Base-by-base conservation (phyloP, 2,329 filamentous ascomycete genomes). In the Colletotrichum shisoi region DNA sequence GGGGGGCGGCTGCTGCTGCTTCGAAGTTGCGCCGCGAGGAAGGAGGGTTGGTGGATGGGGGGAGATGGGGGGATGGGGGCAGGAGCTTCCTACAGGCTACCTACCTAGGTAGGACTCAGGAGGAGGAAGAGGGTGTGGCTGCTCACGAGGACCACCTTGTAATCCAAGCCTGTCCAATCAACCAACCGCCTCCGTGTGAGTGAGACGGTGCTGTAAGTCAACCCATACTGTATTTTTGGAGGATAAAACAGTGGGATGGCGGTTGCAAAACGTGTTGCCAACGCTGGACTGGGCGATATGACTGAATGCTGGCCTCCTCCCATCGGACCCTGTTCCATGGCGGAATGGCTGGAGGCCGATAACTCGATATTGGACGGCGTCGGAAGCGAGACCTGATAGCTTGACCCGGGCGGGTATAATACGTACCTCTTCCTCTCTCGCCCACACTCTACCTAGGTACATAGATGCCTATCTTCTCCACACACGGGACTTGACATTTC, bases 21-120 rank as follows among this genome's bases (percentile, higher is more conserved):
- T 52, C 27, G 27, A 42, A 53, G 57, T 59, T 70, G 65, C 68
- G 69, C 60, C 67, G 59, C 54, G 66, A 67, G 70, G 68, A 71
- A 66, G 67, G 46, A 46, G 54, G 45, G 39, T 44, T 44, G 62
- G 39, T 53, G 63, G 34, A 46, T 51, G 63, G 61, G 70, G 62
- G 44, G 27, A 21, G 42, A 27, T 42, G 17, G 48, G 15, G n/a
- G 49, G 31, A 31, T 57, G 34, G 19, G 27, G 19, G 31, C 19
- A 48, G 48, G 57, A 39, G 24, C 27, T 31, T 31, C 6, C 7
- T 31, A 31, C 27, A 31, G 27, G 27, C 27, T 31, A 31, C 27
- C 27, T 31, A 31, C 27, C 27, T 31, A 31, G 7, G 27, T 31
- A 31, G 27, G 27, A 31, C 27, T 31, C 27, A 31, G 27, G 31